A percentile compares a stretch with the other conserved stretches of the same genome.
Evolutionary conservation across 345 rosid genomes (phyloP).

Genomic region (Sonneratia caseolaris): DNA sequence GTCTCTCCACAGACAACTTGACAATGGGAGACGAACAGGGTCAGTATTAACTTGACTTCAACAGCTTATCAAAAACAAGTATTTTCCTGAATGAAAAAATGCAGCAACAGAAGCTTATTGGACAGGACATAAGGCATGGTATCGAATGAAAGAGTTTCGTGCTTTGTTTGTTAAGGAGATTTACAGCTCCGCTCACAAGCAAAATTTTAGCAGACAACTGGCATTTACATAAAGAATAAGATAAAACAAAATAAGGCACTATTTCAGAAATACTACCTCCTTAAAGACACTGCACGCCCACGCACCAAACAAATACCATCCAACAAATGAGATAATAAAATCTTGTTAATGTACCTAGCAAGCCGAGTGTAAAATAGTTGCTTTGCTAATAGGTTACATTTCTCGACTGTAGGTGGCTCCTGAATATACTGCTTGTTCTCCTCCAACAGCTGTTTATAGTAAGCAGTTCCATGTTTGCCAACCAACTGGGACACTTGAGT

Average conservation of each 20-base stretch:
- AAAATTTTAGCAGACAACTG: not conserved
- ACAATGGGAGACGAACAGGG: not conserved
- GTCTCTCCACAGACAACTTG: not conserved
- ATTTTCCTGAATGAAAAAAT: not conserved
- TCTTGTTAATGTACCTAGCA: conserved; percentile 32
- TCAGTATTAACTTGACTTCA: not conserved
- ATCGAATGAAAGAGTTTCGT: not conserved
- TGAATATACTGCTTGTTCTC: conserved; percentile 57
- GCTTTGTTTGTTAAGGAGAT: not conserved
- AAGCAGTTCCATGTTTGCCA: conserved; percentile 37
- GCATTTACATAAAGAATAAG: not conserved
- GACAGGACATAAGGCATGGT: not conserved
- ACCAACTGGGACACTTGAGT: conserved; percentile 42
- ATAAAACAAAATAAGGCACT: not conserved
- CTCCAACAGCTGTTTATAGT: conserved; percentile 54
- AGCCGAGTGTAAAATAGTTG: conserved; percentile 67
- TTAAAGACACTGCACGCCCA: not conserved
- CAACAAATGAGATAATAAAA: not conserved
- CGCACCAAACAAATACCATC: not conserved
- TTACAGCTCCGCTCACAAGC: not conserved
- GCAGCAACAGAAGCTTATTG: not conserved
- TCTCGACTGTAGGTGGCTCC: conserved; percentile 54
- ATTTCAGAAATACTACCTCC: not conserved
- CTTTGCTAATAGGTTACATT: conserved; percentile 46
- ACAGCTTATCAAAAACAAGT: not conserved